These are phyloP conservation scores for Wallacemonas sp. DNA, from an alignment of 208 protist genomes.

Conservation along the genomic window DNA sequence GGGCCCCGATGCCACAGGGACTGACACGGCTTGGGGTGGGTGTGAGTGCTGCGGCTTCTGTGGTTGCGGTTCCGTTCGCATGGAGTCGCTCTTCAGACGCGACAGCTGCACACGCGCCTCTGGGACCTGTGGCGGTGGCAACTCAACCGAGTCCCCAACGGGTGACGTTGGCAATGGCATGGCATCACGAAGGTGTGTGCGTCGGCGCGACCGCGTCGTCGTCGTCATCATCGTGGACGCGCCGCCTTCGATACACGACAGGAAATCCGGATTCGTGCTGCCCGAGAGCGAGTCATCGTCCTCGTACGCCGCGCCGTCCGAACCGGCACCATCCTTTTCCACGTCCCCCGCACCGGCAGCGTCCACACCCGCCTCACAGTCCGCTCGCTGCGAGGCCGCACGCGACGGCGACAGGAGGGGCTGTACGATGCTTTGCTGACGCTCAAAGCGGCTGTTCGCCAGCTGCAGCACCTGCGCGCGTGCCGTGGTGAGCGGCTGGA, in stretches of 20 bases:
- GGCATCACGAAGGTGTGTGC: background rate
- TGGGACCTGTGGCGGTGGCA: background rate
- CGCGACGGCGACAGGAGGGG: no score
- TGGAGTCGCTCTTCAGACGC: background rate
- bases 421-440: background rate
- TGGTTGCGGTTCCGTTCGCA: background rate
- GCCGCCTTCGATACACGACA: no score
- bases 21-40: background rate
- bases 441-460: background rate
- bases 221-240: no score
- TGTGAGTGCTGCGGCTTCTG: background rate
- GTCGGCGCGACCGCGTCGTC: no score
- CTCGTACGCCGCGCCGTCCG: no score
- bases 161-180: background rate
- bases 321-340: background rate
- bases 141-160: background rate
- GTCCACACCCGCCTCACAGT: no score
- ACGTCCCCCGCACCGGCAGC: no score
- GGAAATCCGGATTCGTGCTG: no score
- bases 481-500: background rate
- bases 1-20: background rate
- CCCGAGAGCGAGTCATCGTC: background rate
- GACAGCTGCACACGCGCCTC: background rate
- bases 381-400: no score
- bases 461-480: slow-evolving; percentile 10